Percentiles rank a stretch among this genome's conserved stretches.
Conservation (phyloP, 768 basidiomycete genomes). For the Boletus vinaceobasis region DNA sequence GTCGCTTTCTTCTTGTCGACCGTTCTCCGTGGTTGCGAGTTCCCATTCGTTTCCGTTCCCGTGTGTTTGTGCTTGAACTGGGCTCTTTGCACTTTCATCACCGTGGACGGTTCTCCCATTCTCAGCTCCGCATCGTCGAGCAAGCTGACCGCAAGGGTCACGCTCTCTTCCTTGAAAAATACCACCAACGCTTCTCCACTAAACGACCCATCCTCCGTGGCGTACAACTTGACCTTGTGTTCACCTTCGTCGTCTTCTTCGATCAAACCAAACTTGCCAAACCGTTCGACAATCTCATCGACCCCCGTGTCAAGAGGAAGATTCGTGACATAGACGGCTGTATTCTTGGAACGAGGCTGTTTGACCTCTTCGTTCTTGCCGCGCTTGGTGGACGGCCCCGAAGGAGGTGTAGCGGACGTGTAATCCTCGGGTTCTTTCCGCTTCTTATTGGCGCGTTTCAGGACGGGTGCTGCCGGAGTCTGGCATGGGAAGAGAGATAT, state of each 20-base stretch:
- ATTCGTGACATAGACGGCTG: slow-evolving; percentile 84
- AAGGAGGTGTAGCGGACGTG: slow-evolving; percentile 49
- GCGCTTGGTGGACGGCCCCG: slow-evolving; percentile 63
- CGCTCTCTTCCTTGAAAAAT: slow-evolving; percentile 97
- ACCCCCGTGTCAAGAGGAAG: slow-evolving; percentile 73
- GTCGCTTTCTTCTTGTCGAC: slow-evolving; percentile 77
- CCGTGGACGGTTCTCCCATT: slow-evolving; percentile 68
- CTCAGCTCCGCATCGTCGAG: slow-evolving; percentile 91
- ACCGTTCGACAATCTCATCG: slow-evolving; percentile 80
- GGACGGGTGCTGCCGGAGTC: slow-evolving; percentile 85
- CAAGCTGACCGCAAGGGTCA: slow-evolving; percentile 74
- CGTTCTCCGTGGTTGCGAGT: slow-evolving; percentile 52
- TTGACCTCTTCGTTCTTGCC: slow-evolving; percentile 57
- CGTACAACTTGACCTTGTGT: slow-evolving; percentile 95
- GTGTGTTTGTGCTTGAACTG: slow-evolving; percentile 72
- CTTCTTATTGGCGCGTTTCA: slow-evolving; percentile 78
- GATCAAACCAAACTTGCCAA: slow-evolving; percentile 87
- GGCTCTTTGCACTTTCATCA: slow-evolving; percentile 73
- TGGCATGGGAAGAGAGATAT: slow-evolving; percentile 32
- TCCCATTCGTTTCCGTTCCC: slow-evolving; percentile 37
- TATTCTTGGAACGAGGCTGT: slow-evolving; percentile 75
- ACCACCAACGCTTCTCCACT: slow-evolving; percentile 95
- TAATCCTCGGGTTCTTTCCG: slow-evolving; percentile 73
- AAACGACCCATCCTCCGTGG: slow-evolving; percentile 80
- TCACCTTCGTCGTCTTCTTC: slow-evolving; percentile 90